Evolutionary conservation across 2,329 filamentous ascomycete genomes (phyloP).

Genomic region (Huntiella abstrusa): DNA sequence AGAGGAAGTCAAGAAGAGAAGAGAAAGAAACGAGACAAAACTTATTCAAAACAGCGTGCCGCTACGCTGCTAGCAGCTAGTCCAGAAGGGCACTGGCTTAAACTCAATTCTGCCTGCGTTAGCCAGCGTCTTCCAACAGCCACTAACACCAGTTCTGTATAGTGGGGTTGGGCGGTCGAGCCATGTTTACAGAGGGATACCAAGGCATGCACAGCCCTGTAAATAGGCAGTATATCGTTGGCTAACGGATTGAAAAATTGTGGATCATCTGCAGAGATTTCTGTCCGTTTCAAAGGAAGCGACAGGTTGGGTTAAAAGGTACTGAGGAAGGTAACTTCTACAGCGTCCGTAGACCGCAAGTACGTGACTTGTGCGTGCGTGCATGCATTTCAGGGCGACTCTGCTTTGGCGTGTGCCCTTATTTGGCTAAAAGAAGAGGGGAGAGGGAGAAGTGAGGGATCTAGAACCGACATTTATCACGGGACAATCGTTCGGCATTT

Average conservation of each 20-base stretch:
- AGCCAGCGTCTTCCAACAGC: neutral
- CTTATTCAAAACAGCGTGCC: constrained; percentile 8
- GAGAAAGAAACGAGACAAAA: constrained; percentile 2
- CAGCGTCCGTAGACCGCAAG: too few species aligned
- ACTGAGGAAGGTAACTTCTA: too few species aligned
- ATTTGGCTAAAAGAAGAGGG: too few species aligned
- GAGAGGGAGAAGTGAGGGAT: too few species aligned
- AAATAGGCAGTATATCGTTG: neutral
- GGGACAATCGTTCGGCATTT: too few species aligned
- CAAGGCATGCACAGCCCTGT: neutral
- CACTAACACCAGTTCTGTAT: neutral
- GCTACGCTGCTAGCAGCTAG: constrained; percentile 3
- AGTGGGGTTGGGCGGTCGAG: neutral
- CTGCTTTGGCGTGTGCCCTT: too few species aligned
- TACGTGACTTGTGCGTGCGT: too few species aligned
- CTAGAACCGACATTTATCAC: too few species aligned
- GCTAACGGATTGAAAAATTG: constrained; percentile 3
- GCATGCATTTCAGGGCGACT: too few species aligned
- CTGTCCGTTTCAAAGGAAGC: neutral
- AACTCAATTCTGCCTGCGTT: neutral
- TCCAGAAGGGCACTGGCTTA: neutral
- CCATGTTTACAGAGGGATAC: neutral
- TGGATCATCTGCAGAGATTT: constrained; percentile 11
- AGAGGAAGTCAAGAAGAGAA: constrained; percentile 2
- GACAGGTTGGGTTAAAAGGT: too few species aligned